Base-by-base conservation (phyloP, 1,139 yeast species). In the Tardiomyces digboiensis region DNA sequence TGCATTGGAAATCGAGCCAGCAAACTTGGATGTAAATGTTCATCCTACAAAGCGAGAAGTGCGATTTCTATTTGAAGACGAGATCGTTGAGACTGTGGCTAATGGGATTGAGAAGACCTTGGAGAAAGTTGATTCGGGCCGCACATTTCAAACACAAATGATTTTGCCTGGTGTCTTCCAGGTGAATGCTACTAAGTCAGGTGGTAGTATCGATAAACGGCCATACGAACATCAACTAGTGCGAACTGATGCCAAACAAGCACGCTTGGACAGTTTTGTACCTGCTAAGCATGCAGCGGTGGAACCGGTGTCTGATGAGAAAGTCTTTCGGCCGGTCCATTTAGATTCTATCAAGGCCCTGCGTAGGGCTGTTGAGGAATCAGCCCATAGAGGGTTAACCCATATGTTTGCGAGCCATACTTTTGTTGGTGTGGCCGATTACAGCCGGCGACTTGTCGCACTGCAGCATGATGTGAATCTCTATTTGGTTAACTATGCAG, bases 21-120 rank as follows among this genome's bases (percentile, higher is more conserved):
- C 66, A 29, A 80, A 82, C 48, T 70, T 91, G 13, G 99, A 91
- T 60, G 98, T 91, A 10, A 91, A 91, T 60, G 80, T 93, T 8
- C 98, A 93, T 58, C 99, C 99, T 0, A 91, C 98, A 0, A 91
- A 91, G 56, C 72, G 93, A 44, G 97, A 91, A 56, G 97, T 93
- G 1, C 65, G 95, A 42, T 88, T 93, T 59, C 66, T 91, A 33
- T 64, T 80, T 58, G 97, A 93, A 56, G 94, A 84, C 44, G 97
- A 88, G 57, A 85, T 93, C 19, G 74, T 86, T 7, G 88, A 82
- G 38, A 53, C 60, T 20, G 70, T 91, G 1, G 71, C 82, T 23
- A 61, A 62, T 0, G 57, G 64, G 8, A 59, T 89, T 0, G 81
- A 79, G 45, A 66, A 64, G 2, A 58, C 68, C 1, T 66, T 91